Evolutionary conservation across 345 rosid species (phyloP).

Genomic region (Eucalyptus regnans): DNA sequence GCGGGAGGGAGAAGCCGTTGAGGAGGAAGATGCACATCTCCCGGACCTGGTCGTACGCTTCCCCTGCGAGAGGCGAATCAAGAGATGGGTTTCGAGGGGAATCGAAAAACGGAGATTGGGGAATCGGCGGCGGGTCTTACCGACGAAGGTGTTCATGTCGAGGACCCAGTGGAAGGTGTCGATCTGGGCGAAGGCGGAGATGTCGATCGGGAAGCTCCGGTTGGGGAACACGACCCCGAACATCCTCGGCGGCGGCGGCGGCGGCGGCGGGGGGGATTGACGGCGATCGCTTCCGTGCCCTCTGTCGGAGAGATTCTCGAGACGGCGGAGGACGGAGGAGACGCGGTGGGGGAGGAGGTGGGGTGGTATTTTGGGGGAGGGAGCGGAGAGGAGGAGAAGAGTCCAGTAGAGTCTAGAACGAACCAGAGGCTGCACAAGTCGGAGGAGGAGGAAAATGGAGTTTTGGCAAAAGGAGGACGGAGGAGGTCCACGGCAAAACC

Average conservation of each 20-base stretch:
- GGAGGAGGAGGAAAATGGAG: not conserved
- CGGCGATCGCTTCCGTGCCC: not conserved
- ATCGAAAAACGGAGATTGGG: not conserved
- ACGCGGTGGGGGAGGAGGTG: not conserved
- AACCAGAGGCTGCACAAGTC: not conserved
- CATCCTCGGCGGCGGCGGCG: conserved; percentile 14
- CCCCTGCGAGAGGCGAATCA: conserved; percentile 24
- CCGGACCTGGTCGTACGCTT: conserved; percentile 70
- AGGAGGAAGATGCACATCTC: conserved; percentile 83
- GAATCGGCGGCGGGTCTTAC: conserved; percentile 3
- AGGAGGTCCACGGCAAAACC: not conserved
- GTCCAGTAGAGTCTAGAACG: not conserved
- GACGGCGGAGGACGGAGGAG: not conserved
- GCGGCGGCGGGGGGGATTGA: too few relatives aligned
- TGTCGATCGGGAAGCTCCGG: conserved; percentile 91
- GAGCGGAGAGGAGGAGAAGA: not conserved
- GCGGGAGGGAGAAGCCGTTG: conserved; percentile 70
- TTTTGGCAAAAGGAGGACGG: not conserved
- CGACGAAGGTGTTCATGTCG: conserved; percentile 95
- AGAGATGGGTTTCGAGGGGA: not conserved
- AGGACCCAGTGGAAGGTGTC: conserved; percentile 93
- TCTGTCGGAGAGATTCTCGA: not conserved
- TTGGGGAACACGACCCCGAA: conserved; percentile 96
- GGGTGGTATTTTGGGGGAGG: not conserved
- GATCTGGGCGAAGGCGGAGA: conserved; percentile 80